Conservation (phyloP, 1,284 basidiomycete species). For the Austroboletus rostrupii region DNA sequence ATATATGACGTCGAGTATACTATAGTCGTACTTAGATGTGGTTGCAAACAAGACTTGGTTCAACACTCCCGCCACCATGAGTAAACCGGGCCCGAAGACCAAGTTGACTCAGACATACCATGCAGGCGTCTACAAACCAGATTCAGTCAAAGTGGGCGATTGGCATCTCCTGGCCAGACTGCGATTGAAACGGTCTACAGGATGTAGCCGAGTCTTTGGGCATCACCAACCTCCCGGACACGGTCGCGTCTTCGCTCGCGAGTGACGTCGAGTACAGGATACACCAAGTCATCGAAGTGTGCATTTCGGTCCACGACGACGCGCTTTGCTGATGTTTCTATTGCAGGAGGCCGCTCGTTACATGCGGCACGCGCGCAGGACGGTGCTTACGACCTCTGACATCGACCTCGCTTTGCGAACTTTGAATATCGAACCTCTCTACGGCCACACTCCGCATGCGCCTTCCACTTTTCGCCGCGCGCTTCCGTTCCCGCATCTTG, state of each 20-base stretch:
- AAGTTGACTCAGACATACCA: slow-evolving; percentile 42
- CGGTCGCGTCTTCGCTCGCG: slow-evolving; percentile 82
- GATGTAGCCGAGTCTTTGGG: slow-evolving; percentile 91
- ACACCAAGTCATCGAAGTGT: slow-evolving; percentile 87
- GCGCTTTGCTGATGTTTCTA: not conserved
- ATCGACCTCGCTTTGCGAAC: slow-evolving; percentile 92
- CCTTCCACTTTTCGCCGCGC: slow-evolving; percentile 74
- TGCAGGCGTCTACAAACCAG: slow-evolving; percentile 63
- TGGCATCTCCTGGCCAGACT: slow-evolving; percentile 10
- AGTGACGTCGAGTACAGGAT: slow-evolving; percentile 97
- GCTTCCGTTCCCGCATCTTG: slow-evolving; percentile 58
- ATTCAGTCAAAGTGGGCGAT: slow-evolving; percentile 55
- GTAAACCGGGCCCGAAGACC: slow-evolving; percentile 43
- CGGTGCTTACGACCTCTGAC: slow-evolving; percentile 84
- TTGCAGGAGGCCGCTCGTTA: slow-evolving; percentile 90
- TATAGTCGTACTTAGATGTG: no score
- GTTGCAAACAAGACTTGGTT: no score
- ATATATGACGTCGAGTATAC: no score
- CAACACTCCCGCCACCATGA: slow-evolving; percentile 38
- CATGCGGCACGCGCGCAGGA: slow-evolving; percentile 91
- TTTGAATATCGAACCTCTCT: slow-evolving; percentile 89
- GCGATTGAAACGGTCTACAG: slow-evolving; percentile 40
- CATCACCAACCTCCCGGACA: slow-evolving; percentile 75
- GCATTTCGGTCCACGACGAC: slow-evolving; percentile 9
- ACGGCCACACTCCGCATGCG: slow-evolving; percentile 72